phyloP scores from a whole-genome alignment of 805 yeast genomes.

The Candida xyloterini region DNA sequence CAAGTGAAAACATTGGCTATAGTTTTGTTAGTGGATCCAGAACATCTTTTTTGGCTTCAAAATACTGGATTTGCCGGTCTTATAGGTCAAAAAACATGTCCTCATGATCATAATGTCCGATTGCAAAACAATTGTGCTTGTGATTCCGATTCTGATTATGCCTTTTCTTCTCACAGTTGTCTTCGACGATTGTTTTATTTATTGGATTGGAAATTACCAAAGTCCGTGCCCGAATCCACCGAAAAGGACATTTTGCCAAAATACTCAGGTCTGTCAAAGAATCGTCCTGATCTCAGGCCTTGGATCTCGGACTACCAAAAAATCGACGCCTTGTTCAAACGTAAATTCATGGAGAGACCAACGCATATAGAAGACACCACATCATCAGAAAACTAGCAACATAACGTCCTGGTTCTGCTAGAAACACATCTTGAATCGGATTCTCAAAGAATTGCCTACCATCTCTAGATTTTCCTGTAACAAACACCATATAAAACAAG shows the following conservation, averaged over 20 bases:
- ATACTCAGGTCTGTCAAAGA: constrained; percentile 4
- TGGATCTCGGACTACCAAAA: constrained; percentile 5
- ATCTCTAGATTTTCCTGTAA: constrained; percentile 25
- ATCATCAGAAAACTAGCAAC: constrained; percentile 52
- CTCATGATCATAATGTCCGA: constrained; percentile 12
- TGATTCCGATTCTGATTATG: constrained; percentile 30
- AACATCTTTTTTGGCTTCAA: constrained; percentile 51
- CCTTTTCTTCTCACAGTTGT: constrained; percentile 50
- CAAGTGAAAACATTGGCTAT: constrained; percentile 41
- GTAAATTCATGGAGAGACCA: constrained; percentile 31
- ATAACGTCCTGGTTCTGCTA: constrained; percentile 45
- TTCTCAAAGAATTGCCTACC: constrained; percentile 39
- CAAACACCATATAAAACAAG: constrained; percentile 33
- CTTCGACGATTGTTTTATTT: constrained; percentile 38
- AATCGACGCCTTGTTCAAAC: constrained; percentile 4
- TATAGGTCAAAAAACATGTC: constrained; percentile 21
- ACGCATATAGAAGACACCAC: constrained; percentile 55
- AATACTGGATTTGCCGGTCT: constrained; percentile 28
- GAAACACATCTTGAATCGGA: constrained; percentile 40
- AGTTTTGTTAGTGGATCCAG: constrained; percentile 39
- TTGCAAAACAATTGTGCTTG: constrained; percentile 25
- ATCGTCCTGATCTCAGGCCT: background rate
- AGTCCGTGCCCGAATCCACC: constrained; percentile 12
- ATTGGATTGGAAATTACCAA: constrained; percentile 20
- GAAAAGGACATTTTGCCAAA: constrained; percentile 6